phyloP scores from a whole-genome alignment of 2,329 filamentous ascomycete species.

The Penicillium sp. region DNA sequence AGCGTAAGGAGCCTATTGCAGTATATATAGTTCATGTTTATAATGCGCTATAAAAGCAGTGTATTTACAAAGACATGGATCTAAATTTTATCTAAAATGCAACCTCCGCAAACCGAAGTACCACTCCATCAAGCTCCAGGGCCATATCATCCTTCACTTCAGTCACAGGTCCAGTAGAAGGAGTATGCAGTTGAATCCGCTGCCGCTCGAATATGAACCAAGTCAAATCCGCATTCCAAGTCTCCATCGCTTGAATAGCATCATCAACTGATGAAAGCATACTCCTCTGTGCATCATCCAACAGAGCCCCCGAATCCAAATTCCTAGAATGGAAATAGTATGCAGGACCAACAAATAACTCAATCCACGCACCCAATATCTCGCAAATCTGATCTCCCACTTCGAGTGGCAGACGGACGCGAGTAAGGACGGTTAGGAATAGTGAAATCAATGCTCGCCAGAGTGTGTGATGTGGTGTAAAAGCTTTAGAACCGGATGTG shows the following conservation, averaged over 20 bases:
- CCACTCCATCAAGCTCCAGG: constrained; percentile 24
- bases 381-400: constrained; percentile 43
- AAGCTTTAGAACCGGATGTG: constrained; percentile 27
- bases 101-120: constrained; percentile 33
- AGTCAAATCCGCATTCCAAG: constrained; percentile 43
- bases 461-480: constrained; percentile 40
- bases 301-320: background rate
- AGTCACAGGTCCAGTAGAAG: background rate
- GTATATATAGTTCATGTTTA: too few relatives aligned
- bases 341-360: constrained; percentile 33
- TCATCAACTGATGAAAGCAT: constrained; percentile 25
- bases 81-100: constrained; percentile 17
- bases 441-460: constrained; percentile 40
- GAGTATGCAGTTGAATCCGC: constrained; percentile 3
- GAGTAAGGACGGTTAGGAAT: constrained; percentile 40
- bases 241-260: constrained; percentile 41
- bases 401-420: constrained; percentile 41
- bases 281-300: constrained; percentile 1
- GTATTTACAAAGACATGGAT: background rate
- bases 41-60: too few relatives aligned
- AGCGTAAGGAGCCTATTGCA: background rate
- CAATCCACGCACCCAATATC: constrained; percentile 38
- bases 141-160: constrained; percentile 19
- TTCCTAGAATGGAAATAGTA: constrained; percentile 29
- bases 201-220: constrained; percentile 42